Base-by-base conservation (phyloP, 768 basidiomycete species). In the Cystofilobasidium ferigula region DNA sequence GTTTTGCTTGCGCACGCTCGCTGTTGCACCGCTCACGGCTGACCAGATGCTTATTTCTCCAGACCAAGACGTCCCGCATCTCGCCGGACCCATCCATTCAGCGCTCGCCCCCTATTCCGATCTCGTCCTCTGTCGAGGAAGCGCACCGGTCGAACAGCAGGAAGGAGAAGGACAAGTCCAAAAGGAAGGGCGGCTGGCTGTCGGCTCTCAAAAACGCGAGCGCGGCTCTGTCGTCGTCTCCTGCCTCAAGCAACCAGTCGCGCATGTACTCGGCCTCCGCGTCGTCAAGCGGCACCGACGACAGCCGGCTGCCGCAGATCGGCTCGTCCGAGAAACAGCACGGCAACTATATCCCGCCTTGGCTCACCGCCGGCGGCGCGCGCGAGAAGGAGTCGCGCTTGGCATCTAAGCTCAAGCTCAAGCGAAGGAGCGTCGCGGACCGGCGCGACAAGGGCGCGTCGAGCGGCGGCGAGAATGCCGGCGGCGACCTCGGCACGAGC, bases 381-480 rank as follows among this genome's bases (percentile, higher is more conserved):
- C 34, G 57, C 13, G 42, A 67, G 47, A 47, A 67, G 54, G 40
- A 48, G 36, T 42, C 58, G 20, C 18, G 65, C 14, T 43, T 67
- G 32, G 64, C 35, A 6, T 48, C 64, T 20, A 67, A 57, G 60
- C 40, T 67, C 20, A 61, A 60, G 45, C 36, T 67, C 60, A 67
- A 67, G 65, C 48, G 65, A 20, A 51, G 65, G 9, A 61, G 47
- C 58, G 28, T 67, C n/a, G 35, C 47, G 40, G 65, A 67, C 20
- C 42, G 65, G 51, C 20, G 57, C 38, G 34, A 48, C 61, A n/a
- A 43, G 58, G 38, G 24, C 43, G 36, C 26, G 9, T 26, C 48
- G 30, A 62, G 53, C 20, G 65, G 53, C 16, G 65, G 53, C 28
- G 65, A 67, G 53, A n/a, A n/a, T n/a, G n/a, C n/a, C n/a, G 64